Evolutionary conservation across 1,284 basidiomycete species (phyloP), one percentile per base, ranked within the genome.

Genomic region (Ustilago crameri): DNA sequence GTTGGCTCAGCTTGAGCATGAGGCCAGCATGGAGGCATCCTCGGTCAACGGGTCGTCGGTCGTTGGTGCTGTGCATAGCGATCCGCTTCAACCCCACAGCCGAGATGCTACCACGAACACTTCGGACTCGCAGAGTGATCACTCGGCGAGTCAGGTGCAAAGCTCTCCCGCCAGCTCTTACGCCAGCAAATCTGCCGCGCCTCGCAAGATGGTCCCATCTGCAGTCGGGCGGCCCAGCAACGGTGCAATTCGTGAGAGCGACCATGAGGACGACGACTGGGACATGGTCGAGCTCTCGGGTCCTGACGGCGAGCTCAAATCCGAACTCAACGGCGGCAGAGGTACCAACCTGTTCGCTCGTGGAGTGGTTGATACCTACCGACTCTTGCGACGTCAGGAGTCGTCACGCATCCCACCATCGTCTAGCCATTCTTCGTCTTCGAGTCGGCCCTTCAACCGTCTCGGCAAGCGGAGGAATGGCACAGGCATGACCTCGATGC

Each of bases 381-480:
- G 78, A 7, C 51, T 80, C 58, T 44, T 83, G 64, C 37, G 91
- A 90, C 75, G 89, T 87, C 62, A 79, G 40, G 77, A 79, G 41
- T 71, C 77, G 5, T 45, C 56, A 17, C 62, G 74, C 43, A 55
- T 69, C 17, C 56, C 67, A 9, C 22, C 57, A 2, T 75, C 75
- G 26, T 40, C 60, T 5, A 74, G 71, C 38, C 57, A 59, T 3
- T 65, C 67, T 23, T 70, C 71, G 9, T 56, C 52, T 15, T 59
- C 66, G 17, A 66, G 64, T 45, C 59, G 69, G 5, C 63, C 70
- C 14, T 76, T 78, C 54, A 71, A 74, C 56, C 61, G 76, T 27
- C 57, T 78, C 3, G 61, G 70, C 41, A 74, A 74, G 57, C 65
- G 70, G 12, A 51, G 70, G 9, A 64, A 68, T 32, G 70, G 61